These are phyloP conservation scores for Geosmithia morbida DNA, from an alignment of 2,329 filamentous ascomycete genomes.

Conservation along the genomic window DNA sequence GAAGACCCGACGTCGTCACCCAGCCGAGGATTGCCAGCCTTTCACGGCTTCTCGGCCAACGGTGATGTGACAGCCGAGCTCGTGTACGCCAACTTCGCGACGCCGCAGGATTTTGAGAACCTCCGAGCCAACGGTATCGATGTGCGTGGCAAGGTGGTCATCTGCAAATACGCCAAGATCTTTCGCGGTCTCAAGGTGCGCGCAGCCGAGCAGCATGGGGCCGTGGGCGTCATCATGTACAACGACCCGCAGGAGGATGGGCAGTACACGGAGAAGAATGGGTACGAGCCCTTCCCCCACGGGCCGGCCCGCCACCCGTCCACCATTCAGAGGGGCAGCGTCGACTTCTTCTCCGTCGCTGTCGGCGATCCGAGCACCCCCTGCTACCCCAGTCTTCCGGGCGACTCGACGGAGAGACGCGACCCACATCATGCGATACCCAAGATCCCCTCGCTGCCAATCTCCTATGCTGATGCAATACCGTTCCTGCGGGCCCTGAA, in stretches of 20 bases:
- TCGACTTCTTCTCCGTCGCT: slow-evolving; percentile 42
- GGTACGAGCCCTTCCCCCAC: slow-evolving; percentile 49
- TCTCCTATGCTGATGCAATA: slow-evolving; percentile 55
- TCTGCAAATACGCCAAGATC: slow-evolving; percentile 54
- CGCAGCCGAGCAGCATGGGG: slow-evolving; percentile 55
- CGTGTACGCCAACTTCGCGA: slow-evolving; percentile 59
- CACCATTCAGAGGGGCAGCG: slow-evolving; percentile 57
- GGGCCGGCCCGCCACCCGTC: slow-evolving; percentile 57
- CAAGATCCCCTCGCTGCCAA: slow-evolving; percentile 47
- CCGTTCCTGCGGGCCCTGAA: slow-evolving; percentile 56
- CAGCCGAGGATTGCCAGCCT: slow-evolving; percentile 49
- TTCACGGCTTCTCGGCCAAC: slow-evolving; percentile 60
- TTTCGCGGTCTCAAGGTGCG: slow-evolving; percentile 63
- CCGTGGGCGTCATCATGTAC: slow-evolving; percentile 55
- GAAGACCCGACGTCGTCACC: slow-evolving; percentile 38
- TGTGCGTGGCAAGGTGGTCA: slow-evolving; percentile 53
- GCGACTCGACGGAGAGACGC: slow-evolving; percentile 33
- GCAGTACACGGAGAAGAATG: slow-evolving; percentile 49
- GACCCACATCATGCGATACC: slow-evolving; percentile 35
- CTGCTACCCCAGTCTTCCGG: slow-evolving; percentile 59
- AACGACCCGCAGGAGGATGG: slow-evolving; percentile 59
- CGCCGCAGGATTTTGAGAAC: slow-evolving; percentile 51
- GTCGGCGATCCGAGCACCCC: slow-evolving; percentile 54
- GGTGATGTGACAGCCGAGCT: slow-evolving; percentile 57
- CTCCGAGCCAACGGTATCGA: slow-evolving; percentile 17